phyloP scores from a whole-genome alignment of 345 rosid species.

The Tarenaya hassleriana region DNA sequence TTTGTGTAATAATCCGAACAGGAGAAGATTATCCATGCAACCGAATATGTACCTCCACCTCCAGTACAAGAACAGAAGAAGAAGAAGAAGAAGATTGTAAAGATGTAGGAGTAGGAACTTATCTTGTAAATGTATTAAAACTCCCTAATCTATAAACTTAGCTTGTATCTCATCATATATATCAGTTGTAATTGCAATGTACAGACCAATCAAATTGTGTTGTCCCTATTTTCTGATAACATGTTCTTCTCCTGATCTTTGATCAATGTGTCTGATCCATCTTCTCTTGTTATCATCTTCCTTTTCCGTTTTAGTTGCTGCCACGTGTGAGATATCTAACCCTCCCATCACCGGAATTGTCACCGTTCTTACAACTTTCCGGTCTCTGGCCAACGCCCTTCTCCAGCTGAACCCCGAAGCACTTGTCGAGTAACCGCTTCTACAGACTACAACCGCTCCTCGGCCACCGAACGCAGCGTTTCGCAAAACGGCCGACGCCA shows the following conservation, averaged over 20 bases:
- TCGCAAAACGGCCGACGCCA: constrained; percentile 40
- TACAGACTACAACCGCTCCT: constrained; percentile 80
- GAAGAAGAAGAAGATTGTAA: too few relatives aligned
- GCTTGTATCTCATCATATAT: too few relatives aligned
- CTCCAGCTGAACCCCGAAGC: constrained; percentile 47
- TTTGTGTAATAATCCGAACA: too few relatives aligned
- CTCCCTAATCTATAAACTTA: too few relatives aligned
- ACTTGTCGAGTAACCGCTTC: constrained; percentile 49
- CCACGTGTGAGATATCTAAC: constrained; percentile 78
- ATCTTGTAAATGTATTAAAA: too few relatives aligned
- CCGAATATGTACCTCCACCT: too few relatives aligned
- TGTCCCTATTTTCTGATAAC: constrained; percentile 21
- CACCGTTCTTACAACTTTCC: constrained; percentile 59
- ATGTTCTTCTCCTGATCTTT: constrained; percentile 68
- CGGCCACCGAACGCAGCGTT: constrained; percentile 49
- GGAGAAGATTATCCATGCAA: too few relatives aligned
- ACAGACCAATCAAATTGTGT: too few relatives aligned
- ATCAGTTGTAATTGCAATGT: too few relatives aligned
- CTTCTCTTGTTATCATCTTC: constrained; percentile 32
- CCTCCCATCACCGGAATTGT: constrained; percentile 85
- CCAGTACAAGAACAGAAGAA: too few relatives aligned
- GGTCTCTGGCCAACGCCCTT: constrained; percentile 39
- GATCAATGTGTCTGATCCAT: constrained; percentile 84
- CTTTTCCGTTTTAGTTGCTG: constrained; percentile 30
- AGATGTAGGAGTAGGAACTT: too few relatives aligned